phyloP scores from a whole-genome alignment of 2,329 filamentous ascomycete species.

The Nigrospora oryzae region DNA sequence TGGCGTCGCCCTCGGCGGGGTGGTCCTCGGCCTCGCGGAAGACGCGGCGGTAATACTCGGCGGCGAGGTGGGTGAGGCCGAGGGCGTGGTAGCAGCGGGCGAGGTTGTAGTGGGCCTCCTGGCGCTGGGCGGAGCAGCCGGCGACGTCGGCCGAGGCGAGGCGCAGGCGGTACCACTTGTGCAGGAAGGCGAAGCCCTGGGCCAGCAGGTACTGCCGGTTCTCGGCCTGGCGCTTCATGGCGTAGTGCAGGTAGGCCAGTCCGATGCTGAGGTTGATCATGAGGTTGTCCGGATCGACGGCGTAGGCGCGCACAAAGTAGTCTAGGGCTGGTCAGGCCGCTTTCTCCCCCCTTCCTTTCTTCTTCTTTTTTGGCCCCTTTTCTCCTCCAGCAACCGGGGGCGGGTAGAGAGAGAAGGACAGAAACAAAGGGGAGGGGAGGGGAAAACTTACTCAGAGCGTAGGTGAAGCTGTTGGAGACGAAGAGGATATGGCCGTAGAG shows the following conservation, averaged over 20 bases:
- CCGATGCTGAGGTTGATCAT: slow-evolving; percentile 76
- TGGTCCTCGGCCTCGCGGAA: slow-evolving; percentile 24
- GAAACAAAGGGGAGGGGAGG: not conserved
- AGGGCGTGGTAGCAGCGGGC: slow-evolving; percentile 69
- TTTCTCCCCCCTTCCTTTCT: not conserved
- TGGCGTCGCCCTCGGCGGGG: slow-evolving; percentile 11
- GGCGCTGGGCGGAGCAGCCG: slow-evolving; percentile 33
- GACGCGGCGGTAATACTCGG: slow-evolving; percentile 56
- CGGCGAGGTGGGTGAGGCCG: slow-evolving; percentile 63
- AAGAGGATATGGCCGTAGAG: slow-evolving; percentile 88
- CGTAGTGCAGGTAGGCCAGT: slow-evolving; percentile 79
- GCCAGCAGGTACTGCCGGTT: slow-evolving; percentile 83
- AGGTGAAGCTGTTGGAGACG: slow-evolving; percentile 72
- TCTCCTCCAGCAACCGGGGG: no score
- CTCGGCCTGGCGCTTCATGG: slow-evolving; percentile 79
- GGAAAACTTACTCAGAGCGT: slow-evolving; percentile 57
- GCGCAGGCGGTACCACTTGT: slow-evolving; percentile 60
- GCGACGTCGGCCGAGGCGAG: slow-evolving; percentile 17
- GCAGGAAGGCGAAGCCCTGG: slow-evolving; percentile 77
- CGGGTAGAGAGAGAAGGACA: not conserved
- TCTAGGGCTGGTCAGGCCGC: slow-evolving; percentile 29
- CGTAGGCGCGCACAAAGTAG: slow-evolving; percentile 74
- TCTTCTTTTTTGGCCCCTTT: no score
- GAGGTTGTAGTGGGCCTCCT: slow-evolving; percentile 78
- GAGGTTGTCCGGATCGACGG: slow-evolving; percentile 67